Evolutionary conservation across 2,329 filamentous ascomycete species (phyloP), one percentile per base, ranked within the genome.

Genomic region (Septoria petroselini): DNA sequence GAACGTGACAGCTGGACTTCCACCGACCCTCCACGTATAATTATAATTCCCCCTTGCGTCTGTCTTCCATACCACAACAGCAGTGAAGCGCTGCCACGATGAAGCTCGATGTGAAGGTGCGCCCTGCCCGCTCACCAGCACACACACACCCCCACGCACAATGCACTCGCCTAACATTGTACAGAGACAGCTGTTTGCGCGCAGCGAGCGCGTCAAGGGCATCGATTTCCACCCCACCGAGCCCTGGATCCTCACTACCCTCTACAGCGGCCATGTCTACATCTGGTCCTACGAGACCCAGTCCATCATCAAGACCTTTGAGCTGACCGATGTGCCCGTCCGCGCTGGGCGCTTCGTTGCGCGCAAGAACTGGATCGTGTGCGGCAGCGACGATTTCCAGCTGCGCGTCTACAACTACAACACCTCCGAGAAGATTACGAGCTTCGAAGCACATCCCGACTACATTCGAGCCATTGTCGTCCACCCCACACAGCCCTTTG

Each of bases 201-300:
- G 90, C 73, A 94, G 88, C 66, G 89, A 97, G 81, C 86, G 91
- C 75, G 91, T 97, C 62, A 97, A 97, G 76, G 86, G 87, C 68
- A 90, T 95, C 72, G 91, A 97, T 76, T 97, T 96, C 71, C 91
- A 97, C 70, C 91, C 90, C 21, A 88, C 89, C 52, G 91, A 96
- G 76, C 90, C 91, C 82, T 96, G 91, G 88, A 84, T 85, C 58
- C 81, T 97, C 66, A 96, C 91, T 25, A 97, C 93, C 18, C 77
- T 98, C 58, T 98, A 98, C 74, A 95, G 88, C 76, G 90, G 93
- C 71, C 91, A 97, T 77, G 93, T 95, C 69, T 94, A 97, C 76
- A 97, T 98, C 69, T 97, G 93, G 91, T 96, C 91, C 27, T 95
- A 95, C 73, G 91, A 95, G 74, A 94, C 90, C 43, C 90, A 95